Evolutionary conservation across 179 eudicot genomes (phyloP).

Genomic region (Beta corolliflora): DNA sequence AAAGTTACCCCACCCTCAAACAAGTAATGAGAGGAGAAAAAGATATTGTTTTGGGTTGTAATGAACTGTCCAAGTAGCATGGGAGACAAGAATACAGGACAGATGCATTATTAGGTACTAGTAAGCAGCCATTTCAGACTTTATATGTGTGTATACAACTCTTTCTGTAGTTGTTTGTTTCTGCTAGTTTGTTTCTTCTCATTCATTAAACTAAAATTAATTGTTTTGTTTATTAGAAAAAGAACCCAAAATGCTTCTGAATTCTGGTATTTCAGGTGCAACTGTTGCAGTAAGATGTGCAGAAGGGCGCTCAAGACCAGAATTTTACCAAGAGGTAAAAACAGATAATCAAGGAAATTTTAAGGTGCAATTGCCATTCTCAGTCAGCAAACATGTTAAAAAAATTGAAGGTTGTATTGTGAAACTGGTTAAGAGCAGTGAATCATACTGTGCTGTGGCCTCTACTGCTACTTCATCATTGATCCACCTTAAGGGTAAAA

Average conservation of each 20-base stretch:
- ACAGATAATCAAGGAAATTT: constrained; percentile 71
- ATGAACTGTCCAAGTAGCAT: not conserved
- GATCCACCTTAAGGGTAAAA: constrained; percentile 51
- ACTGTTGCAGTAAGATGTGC: constrained; percentile 77
- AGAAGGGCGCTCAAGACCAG: constrained; percentile 24
- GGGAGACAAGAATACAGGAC: not conserved
- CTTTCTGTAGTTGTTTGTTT: not conserved
- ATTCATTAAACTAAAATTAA: not conserved
- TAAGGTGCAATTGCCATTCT: constrained; percentile 57
- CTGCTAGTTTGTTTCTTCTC: not conserved
- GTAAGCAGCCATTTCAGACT: not conserved
- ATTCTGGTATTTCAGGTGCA: constrained; percentile 49
- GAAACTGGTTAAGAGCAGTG: constrained; percentile 62
- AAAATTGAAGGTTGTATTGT: constrained; percentile 64
- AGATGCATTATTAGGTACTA: constrained; percentile 8
- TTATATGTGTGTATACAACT: constrained; percentile 1
- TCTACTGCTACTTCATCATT: constrained; percentile 62
- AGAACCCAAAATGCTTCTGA: not conserved
- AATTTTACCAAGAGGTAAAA: constrained; percentile 52
- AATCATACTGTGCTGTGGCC: constrained; percentile 69
- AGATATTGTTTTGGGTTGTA: not conserved
- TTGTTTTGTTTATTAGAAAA: not conserved
- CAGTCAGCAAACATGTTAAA: constrained; percentile 54
- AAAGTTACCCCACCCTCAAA: too few relatives aligned
- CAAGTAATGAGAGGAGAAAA: not conserved